Base-by-base conservation (phyloP, 2,329 filamentous ascomycete genomes). In the Trichoderma aggressivum region DNA sequence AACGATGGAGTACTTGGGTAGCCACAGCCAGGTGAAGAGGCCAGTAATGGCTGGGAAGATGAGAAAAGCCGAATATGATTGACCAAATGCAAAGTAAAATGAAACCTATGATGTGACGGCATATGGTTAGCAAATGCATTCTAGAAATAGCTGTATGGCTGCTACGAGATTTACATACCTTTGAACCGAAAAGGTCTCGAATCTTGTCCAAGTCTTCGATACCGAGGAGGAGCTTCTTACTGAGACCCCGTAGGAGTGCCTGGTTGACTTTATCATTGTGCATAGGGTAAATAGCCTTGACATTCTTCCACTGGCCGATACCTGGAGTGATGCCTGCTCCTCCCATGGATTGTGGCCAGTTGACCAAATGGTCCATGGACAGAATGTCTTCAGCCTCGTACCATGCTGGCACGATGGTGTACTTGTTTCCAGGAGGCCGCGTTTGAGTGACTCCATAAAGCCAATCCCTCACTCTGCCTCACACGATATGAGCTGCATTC, bases 81-180 rank as follows among this genome's bases (percentile, higher is more conserved):
- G 92, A 28, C 92, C 91, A 75, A 94, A 94, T n/a, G 91, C 91
- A 78, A 93, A 94, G 80, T 94, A 94, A 77, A 92, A 94, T 3
- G 91, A 92, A 67, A 93, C 88, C 86, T 89, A 55, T 16, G 18
- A 39, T 3, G 7, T 12, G 3, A 11, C 5, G 10, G 30, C 2
- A 16, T 0, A 18, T 30, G 11, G 24, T 58, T 66, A 39, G 47
- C 21, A 21, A 63, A 10, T 24, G 14, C 8, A 8, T 18, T 28
- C 50, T 26, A 50, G 7, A 34, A 36, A 64, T 28, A 18, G 24
- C n/a, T 24, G 12, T 14, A 8, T 3, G 18, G 30, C 55, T 28
- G 53, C n/a, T 28, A 18, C 5, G 2, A 34, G 50, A 11, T 14
- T 32, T 5, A 30, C 56, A 16, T 60, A 79, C 79, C 80, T 90